Conservation (phyloP, 1,284 basidiomycete genomes). For the Thelephora terrestris region DNA sequence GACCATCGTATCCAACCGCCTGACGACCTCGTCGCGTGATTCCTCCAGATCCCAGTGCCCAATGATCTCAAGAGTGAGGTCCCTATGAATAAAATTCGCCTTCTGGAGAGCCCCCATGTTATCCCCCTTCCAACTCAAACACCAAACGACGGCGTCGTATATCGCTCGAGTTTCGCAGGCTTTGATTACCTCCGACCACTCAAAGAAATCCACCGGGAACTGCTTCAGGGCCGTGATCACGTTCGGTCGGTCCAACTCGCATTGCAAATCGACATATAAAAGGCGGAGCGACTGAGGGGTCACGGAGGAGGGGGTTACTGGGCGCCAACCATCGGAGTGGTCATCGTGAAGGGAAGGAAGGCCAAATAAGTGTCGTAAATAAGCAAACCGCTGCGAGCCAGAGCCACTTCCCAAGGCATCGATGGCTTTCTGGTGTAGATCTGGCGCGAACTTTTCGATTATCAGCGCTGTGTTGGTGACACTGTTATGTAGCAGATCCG, state of each 20-base stretch:
- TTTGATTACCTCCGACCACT: constrained; percentile 46
- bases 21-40: constrained; percentile 22
- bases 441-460: constrained; percentile 62
- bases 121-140: constrained; percentile 55
- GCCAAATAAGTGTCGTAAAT: constrained; percentile 70
- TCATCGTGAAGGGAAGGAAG: constrained; percentile 43
- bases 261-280: constrained; percentile 68
- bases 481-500: constrained; percentile 53
- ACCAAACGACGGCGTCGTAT: constrained; percentile 81
- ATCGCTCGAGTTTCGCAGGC: constrained; percentile 60
- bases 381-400: constrained; percentile 59
- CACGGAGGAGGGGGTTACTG: constrained; percentile 26
- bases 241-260: constrained; percentile 53
- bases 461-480: constrained; percentile 62
- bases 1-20: constrained; percentile 33
- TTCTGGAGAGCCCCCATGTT: constrained; percentile 59
- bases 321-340: constrained; percentile 11
- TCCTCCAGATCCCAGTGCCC: constrained; percentile 6
- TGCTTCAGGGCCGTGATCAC: constrained; percentile 62
- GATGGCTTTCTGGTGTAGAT: constrained; percentile 51
- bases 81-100: constrained; percentile 51
- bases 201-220: constrained; percentile 45
- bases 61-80: constrained; percentile 39
- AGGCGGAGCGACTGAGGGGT: constrained; percentile 42
- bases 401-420: constrained; percentile 32